A percentile compares a stretch with the other conserved stretches of the same genome.
Conservation (phyloP, 2,329 filamentous ascomycete genomes). For the Bipolaris victoriae region DNA sequence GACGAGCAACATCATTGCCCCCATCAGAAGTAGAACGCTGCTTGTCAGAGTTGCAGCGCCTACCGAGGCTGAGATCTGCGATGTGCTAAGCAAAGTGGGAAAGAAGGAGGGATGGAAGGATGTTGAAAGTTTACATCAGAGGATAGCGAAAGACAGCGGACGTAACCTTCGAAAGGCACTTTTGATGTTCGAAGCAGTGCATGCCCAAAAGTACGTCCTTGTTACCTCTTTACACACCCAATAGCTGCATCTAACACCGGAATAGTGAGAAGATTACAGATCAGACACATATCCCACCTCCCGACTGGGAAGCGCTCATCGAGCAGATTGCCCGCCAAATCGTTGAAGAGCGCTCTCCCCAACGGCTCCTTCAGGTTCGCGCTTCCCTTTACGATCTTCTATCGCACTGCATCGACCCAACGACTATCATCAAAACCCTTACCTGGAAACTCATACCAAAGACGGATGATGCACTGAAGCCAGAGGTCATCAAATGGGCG, state of each 20-base stretch:
- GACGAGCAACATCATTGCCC: conserved; percentile 98
- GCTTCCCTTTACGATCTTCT: conserved; percentile 96
- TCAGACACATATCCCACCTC: conserved; percentile 85
- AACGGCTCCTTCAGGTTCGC: conserved; percentile 83
- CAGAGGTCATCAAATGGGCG: conserved; percentile 92
- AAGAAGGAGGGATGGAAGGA: conserved; percentile 85
- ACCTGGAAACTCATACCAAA: conserved; percentile 90
- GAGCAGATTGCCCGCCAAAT: conserved; percentile 90
- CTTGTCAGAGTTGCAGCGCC: conserved; percentile 91
- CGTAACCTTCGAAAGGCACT: conserved; percentile 88
- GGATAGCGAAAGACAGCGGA: conserved; percentile 88
- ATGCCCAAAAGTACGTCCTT: conserved; percentile 85
- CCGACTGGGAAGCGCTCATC: conserved; percentile 96
- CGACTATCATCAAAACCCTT: conserved; percentile 90
- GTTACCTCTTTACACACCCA: not conserved
- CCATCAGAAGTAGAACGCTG: conserved; percentile 89
- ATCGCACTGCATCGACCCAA: conserved; percentile 95
- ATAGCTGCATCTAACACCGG: conserved; percentile 14
- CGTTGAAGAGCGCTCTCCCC: conserved; percentile 88
- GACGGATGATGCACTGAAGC: conserved; percentile 87
- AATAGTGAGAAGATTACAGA: conserved; percentile 87
- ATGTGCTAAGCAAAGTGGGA: conserved; percentile 71
- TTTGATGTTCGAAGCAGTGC: conserved; percentile 95
- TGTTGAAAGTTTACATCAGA: conserved; percentile 74
- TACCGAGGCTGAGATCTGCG: conserved; percentile 81